These are phyloP conservation scores for Heliamphora pulchella DNA, from an alignment of 179 eudicot species.

Conservation along the genomic window DNA sequence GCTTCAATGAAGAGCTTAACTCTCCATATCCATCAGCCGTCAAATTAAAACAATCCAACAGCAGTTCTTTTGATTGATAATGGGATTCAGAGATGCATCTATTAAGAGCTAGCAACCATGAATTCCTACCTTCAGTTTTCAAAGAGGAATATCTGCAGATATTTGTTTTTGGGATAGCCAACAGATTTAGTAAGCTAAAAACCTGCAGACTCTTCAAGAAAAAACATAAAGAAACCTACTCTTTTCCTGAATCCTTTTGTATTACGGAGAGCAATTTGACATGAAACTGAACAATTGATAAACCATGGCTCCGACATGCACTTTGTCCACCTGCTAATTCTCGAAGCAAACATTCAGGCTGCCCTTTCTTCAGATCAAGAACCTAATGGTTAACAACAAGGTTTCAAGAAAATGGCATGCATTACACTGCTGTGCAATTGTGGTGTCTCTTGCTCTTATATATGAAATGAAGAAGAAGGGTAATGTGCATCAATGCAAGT, in stretches of 20 bases:
- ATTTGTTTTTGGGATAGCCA: neutral
- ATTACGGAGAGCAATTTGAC: slow-evolving; percentile 28
- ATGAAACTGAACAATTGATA: slow-evolving; percentile 19
- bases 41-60: slow-evolving; percentile 15
- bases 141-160: slow-evolving; percentile 12
- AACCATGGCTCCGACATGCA: slow-evolving; percentile 15
- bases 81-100: slow-evolving; percentile 18
- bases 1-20: slow-evolving; percentile 22
- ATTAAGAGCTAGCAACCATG: slow-evolving; percentile 25
- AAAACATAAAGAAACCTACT: slow-evolving; percentile 16
- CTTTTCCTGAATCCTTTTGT: slow-evolving; percentile 20
- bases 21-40: slow-evolving; percentile 17
- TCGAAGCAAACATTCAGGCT: slow-evolving; percentile 25
- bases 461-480: neutral
- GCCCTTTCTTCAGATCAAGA: slow-evolving; percentile 29
- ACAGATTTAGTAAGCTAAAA: slow-evolving; percentile 1
- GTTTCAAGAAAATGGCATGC: slow-evolving; percentile 11
- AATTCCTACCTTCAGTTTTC: slow-evolving; percentile 12
- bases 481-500: neutral
- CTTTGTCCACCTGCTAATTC: slow-evolving; percentile 23
- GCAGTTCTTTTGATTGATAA: slow-evolving; percentile 16
- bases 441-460: neutral
- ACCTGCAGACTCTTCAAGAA: neutral
- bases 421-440: neutral
- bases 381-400: slow-evolving; percentile 19